Base-by-base conservation (phyloP, 352 stramenopile species). In the Pythium phragmitis region DNA sequence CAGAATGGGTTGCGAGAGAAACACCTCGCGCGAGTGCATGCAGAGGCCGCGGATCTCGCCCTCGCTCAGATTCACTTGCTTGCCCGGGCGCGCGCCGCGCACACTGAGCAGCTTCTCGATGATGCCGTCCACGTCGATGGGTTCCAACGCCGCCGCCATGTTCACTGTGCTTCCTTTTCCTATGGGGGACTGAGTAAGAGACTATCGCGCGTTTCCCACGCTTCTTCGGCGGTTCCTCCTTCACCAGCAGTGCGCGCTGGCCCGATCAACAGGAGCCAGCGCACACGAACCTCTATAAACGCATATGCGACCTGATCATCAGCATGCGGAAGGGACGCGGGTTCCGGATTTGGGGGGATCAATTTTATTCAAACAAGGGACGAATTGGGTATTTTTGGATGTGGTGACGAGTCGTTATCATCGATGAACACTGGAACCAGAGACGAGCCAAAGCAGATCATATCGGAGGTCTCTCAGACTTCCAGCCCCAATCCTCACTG, bases 21-120 rank as follows among this genome's bases (percentile, higher is more conserved):
- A 65, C 73, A 68, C 61, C 53, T 68, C 69, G 57, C 92, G 80
- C 54, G 89, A 87, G 54, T 96, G 88, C 23, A 98, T 73, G 71
- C 95, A 98, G 12, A 99, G 83, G 80, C 92, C 96, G 47, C 92
- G 93, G 60, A 98, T 97, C 67, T 98, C 89, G 36, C 78, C 75
- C 71, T 98, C 91, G 7, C 89, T 91, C 23, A 98, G 75, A 68
- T 94, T 88, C 21, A 98, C 94, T 73, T 92, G 65, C 65, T 89
- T 88, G 53, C 89, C 90, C 23, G 91, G 91, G 48, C 89, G 77
- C 34, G 88, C 85, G 47, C 88, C 89, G 58, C 91, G 79, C 60
- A 98, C 92, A 59, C 86, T 92, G 53, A 98, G 79, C 62, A 96
- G 76, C 78, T 96, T 93, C 65, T 95, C 85, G 64, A 96, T 96